Percentiles rank a stretch among this genome's conserved stretches.
Evolutionary conservation across 305 asterid genomes (phyloP).

Genomic region (Striga hermonthica): DNA sequence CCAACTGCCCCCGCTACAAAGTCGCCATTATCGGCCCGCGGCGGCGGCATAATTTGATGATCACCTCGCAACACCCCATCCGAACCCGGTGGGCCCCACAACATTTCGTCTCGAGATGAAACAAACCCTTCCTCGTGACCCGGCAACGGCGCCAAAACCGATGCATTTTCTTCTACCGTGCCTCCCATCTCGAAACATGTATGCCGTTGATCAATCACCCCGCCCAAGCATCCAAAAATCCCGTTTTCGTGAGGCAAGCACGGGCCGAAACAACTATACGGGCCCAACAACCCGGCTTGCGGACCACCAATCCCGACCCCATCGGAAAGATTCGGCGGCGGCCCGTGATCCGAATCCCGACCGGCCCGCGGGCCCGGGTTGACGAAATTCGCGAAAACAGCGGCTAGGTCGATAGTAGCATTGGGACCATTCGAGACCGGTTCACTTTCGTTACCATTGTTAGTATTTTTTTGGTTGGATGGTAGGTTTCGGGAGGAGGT

Average conservation of each 20-base stretch:
- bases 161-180: constrained; percentile 17
- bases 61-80: constrained; percentile 22
- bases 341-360: not conserved
- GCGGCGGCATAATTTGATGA: constrained; percentile 15
- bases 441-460: too few relatives aligned
- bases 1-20: not conserved
- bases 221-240: constrained; percentile 24
- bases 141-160: constrained; percentile 43
- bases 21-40: not conserved
- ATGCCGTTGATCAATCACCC: constrained; percentile 16
- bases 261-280: constrained; percentile 10
- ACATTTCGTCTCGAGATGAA: too few relatives aligned
- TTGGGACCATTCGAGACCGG: constrained; percentile 3
- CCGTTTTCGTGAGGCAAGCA: constrained; percentile 28
- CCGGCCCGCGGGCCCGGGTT: constrained; percentile 28
- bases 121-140: too few relatives aligned
- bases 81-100: constrained; percentile 38
- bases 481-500: not conserved
- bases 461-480: not conserved
- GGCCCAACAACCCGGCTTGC: constrained; percentile 27
- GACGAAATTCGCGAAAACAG: constrained; percentile 60
- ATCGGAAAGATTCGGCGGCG: not conserved
- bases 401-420: constrained; percentile 51
- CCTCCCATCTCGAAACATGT: constrained; percentile 26
- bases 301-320: not conserved